phyloP scores from a whole-genome alignment of 1,284 basidiomycete species.

The Pseudomicrostroma phylloplanum region DNA sequence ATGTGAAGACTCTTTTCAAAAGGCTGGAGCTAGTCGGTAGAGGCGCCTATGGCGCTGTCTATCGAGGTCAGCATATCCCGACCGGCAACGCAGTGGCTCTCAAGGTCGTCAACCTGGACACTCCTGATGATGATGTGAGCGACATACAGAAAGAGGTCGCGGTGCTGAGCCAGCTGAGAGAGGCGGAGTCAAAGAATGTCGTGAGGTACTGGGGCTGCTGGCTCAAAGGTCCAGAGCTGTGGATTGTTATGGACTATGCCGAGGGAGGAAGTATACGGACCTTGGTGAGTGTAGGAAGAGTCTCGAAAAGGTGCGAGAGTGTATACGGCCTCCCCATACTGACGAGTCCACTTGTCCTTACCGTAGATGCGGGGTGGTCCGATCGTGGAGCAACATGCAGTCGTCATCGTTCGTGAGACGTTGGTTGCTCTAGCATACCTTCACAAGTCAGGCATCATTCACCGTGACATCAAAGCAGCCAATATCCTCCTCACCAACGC shows the following conservation, averaged over 20 bases:
- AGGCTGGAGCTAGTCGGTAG: slow-evolving; percentile 91
- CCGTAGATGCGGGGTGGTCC: slow-evolving; percentile 59
- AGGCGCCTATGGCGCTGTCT: slow-evolving; percentile 94
- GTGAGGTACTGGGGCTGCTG: slow-evolving; percentile 96
- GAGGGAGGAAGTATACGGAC: slow-evolving; percentile 63
- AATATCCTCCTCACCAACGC: slow-evolving; percentile 82
- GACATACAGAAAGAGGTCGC: slow-evolving; percentile 92
- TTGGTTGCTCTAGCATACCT: slow-evolving; percentile 78
- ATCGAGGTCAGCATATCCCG: slow-evolving; percentile 84
- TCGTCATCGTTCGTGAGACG: slow-evolving; percentile 81
- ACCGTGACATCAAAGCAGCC: slow-evolving; percentile 92
- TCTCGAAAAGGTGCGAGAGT: background rate
- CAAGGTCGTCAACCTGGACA: slow-evolving; percentile 75
- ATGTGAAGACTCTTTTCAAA: slow-evolving; percentile 58
- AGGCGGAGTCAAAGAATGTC: slow-evolving; percentile 82
- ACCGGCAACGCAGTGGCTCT: slow-evolving; percentile 91
- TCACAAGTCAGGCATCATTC: slow-evolving; percentile 88
- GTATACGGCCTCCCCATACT: background rate
- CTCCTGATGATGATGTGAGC: slow-evolving; percentile 48
- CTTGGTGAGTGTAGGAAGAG: background rate
- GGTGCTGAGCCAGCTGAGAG: slow-evolving; percentile 70
- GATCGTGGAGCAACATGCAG: slow-evolving; percentile 82
- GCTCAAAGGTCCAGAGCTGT: slow-evolving; percentile 90
- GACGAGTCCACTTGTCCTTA: no score
- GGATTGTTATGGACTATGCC: slow-evolving; percentile 99